Evolutionary conservation across 192 early-diverging fungal genomes (phyloP), one percentile per base, ranked within the genome.

Genomic region (Gonapodya sp.): DNA sequence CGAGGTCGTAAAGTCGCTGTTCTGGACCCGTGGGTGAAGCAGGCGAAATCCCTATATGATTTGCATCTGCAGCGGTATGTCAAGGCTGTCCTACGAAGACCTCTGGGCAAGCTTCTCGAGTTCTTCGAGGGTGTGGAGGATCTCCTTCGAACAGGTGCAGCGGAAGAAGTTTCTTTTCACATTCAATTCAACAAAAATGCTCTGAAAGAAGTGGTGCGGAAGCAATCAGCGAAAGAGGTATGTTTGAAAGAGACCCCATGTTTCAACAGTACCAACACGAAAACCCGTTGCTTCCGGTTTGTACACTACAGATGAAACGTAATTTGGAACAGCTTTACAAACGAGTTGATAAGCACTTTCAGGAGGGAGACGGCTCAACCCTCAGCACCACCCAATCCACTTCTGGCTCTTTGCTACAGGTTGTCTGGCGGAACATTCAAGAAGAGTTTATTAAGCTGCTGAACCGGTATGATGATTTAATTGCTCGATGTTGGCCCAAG

Each of bases 111-210:
- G 79, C 87, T 98, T 33, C 81, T 95, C 82, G 96, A 95, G 85
- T 99, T 99, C 84, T 99, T 99, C 83, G 96, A 98, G 78, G 95
- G 95, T 0, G 93, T 99, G 18, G 97, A 99, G 36, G 91, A 86
- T 31, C 86, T 96, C 64, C 84, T 97, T 36, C 94, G 93, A 83
- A 94, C 89, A 73, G 89, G 84, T 36, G 92, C 93, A 1, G 84
- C 91, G 32, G 93, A 94, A 46, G 94, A 96, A 85, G 91, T 97
- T 31, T 85, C 87, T 31, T 96, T 93, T 83, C 92, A 95, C 81
- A 82, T 95, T 73, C 93, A 92, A 36, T 94, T 92, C 82, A 94
- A 91, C 87, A 98, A 97, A 83, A 85, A 89, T 1, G 90, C 93
- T 33, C 88, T 97, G 33, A 93, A 93, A 64, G 96, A 96, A 82